phyloP scores from a whole-genome alignment of 139 green algal species.

The Marvania coccoides region DNA sequence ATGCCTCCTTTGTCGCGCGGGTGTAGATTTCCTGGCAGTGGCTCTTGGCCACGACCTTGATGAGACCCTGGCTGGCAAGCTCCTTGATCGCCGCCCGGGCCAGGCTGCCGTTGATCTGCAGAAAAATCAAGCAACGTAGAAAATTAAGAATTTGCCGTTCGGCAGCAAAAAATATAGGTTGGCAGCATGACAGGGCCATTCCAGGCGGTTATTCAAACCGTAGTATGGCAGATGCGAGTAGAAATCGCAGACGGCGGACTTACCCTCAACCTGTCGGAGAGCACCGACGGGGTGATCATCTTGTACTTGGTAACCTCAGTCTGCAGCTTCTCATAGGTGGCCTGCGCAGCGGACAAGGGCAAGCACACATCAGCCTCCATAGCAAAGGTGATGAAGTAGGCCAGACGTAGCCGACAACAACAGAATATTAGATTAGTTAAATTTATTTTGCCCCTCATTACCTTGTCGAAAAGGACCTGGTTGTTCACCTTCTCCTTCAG shows the following conservation, averaged over 20 bases:
- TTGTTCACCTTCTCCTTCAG: constrained; percentile 99
- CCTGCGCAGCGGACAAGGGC: constrained; percentile 30
- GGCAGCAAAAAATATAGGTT: too few species aligned
- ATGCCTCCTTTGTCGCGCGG: constrained; percentile 45
- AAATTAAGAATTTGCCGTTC: too few species aligned
- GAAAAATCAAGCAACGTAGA: not conserved
- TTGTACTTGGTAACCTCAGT: constrained; percentile 99
- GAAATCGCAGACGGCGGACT: not conserved
- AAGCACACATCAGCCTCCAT: too few species aligned
- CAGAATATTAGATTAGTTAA: too few species aligned
- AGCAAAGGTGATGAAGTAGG: too few species aligned
- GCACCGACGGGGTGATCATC: constrained; percentile 95
- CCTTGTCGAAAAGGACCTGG: constrained; percentile 94
- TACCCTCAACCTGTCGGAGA: constrained; percentile 76
- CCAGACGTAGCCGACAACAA: too few species aligned
- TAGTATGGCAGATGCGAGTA: not conserved
- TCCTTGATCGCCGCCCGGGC: constrained; percentile 86
- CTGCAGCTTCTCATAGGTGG: constrained; percentile 95
- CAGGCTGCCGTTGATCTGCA: constrained; percentile 80
- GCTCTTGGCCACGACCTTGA: constrained; percentile 79
- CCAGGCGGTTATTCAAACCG: not conserved
- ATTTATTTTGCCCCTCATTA: too few species aligned
- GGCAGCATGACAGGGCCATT: too few species aligned
- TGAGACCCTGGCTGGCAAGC: constrained; percentile 76
- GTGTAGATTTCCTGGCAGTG: constrained; percentile 91